phyloP scores from a whole-genome alignment of 371 early-diverging fungal genomes.

The Parasitella parasitica region DNA sequence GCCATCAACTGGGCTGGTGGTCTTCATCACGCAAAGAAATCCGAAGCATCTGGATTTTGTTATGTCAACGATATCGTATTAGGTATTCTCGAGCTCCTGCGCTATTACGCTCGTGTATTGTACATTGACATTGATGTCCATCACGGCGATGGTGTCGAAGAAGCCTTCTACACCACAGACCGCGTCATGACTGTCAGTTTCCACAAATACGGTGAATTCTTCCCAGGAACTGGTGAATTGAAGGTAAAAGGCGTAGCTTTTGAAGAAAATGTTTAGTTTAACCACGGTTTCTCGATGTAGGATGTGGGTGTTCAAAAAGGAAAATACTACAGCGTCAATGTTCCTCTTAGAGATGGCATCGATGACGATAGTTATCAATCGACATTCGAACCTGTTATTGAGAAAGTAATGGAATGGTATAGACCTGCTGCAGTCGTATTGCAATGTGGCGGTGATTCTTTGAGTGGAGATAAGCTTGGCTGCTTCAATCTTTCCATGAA shows the following conservation, averaged over 20 bases:
- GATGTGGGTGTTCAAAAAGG: conserved; percentile 82
- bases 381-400: conserved; percentile 94
- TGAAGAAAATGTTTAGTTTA: too few species aligned
- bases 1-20: conserved; percentile 98
- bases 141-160: conserved; percentile 98
- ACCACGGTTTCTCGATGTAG: conserved; percentile 27
- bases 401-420: conserved; percentile 92
- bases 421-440: conserved; percentile 96
- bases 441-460: conserved; percentile 99
- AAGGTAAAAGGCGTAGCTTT: conserved; percentile 69
- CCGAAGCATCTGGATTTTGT: conserved; percentile 95
- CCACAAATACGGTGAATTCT: conserved; percentile 97
- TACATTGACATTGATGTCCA: conserved; percentile 98
- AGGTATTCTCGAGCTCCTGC: conserved; percentile 33
- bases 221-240: conserved; percentile 93
- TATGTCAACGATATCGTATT: conserved; percentile 98
- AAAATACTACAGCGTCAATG: conserved; percentile 66
- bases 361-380: conserved; percentile 89
- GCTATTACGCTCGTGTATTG: conserved; percentile 84
- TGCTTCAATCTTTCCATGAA: conserved; percentile 97
- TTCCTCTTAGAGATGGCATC: conserved; percentile 94
- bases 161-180: conserved; percentile 97
- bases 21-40: conserved; percentile 95
- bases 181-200: conserved; percentile 97
- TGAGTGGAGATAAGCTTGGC: conserved; percentile 98